phyloP scores from a whole-genome alignment of 208 protist genomes.

The Borovskyia barvae region DNA sequence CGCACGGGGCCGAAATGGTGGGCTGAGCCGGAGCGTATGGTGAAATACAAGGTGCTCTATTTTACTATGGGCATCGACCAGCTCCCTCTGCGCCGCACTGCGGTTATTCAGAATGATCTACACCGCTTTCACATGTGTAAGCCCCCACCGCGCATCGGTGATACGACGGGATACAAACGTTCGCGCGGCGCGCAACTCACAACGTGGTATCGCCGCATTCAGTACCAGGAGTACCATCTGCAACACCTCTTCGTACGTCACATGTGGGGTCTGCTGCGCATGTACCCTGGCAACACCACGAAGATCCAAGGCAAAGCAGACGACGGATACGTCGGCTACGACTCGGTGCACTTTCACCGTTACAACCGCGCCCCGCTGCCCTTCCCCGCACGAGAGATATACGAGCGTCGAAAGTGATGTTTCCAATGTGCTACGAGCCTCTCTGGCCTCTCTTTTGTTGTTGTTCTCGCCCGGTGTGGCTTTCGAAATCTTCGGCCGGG shows the following conservation, averaged over 20 bases:
- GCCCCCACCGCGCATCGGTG: slow-evolving; percentile 57
- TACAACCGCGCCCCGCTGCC: slow-evolving; percentile 84
- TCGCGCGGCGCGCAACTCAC: slow-evolving; percentile 68
- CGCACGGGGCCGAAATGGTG: slow-evolving; percentile 82
- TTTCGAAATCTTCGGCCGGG: slow-evolving; percentile 7
- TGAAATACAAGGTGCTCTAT: slow-evolving; percentile 88
- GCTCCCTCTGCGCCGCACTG: slow-evolving; percentile 82
- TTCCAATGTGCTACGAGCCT: neutral
- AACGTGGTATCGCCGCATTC: slow-evolving; percentile 87
- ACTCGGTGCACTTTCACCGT: slow-evolving; percentile 78
- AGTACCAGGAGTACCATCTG: slow-evolving; percentile 91
- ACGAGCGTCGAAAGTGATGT: slow-evolving; percentile 77
- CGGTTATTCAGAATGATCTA: slow-evolving; percentile 80
- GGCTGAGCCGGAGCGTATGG: slow-evolving; percentile 84
- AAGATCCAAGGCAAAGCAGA: slow-evolving; percentile 85
- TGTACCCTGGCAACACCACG: slow-evolving; percentile 84
- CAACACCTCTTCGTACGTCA: slow-evolving; percentile 89
- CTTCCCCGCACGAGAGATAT: slow-evolving; percentile 84
- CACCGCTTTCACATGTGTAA: slow-evolving; percentile 83
- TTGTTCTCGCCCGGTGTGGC: neutral
- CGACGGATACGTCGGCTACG: slow-evolving; percentile 87
- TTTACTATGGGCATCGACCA: slow-evolving; percentile 89
- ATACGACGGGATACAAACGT: slow-evolving; percentile 86
- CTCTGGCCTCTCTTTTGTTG: slow-evolving; percentile 1
- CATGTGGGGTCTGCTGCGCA: slow-evolving; percentile 79